Base-by-base conservation (phyloP, 495 filamentous ascomycete species). In the Baudoinia panamericana region DNA sequence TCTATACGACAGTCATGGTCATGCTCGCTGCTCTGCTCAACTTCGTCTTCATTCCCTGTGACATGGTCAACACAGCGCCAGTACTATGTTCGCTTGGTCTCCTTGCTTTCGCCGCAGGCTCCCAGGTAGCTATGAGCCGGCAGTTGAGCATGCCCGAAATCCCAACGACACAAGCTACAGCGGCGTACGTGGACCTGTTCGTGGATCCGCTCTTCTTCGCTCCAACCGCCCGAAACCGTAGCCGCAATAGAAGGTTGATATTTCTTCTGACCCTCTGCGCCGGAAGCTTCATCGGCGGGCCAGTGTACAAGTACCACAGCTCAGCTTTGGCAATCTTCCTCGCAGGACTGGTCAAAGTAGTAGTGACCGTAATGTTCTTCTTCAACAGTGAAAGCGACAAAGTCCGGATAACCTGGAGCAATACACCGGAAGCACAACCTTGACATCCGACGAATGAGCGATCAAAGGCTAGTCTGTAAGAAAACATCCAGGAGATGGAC, bases 111-210 rank as follows among this genome's bases (percentile, higher is more conserved):
- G 67, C 71, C 2, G 65, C 71, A 0, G 73, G 73, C 1, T 66
- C 58, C 6, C 74, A 76, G 52, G 73, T 78, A 0, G 72, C 72
- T 13, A 65, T 73, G 62, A 61, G 60, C 2, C 60, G 73, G 5
- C 55, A 60, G 10, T 51, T 78, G 43, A 56, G 64, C 27, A 66
- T 75, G 57, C 70, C 70, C 4, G 72, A 78, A 50, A 78, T 77
- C 21, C 72, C 63, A 19, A 77, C 74, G 15, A 72, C 73, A 3
- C 76, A 76, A 72, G 74, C 73, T 1, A 78, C 73, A 19, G 72
- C 74, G 7, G 72, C 73, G 3, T 76, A 70, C 62, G 54, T 78
- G 4, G 73, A 76, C 45, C 43, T 78, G 20, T 55, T 75, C 19
- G 66, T 77, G 32, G 73, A 77, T 51, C 61, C 59, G 11, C 38